Evolutionary conservation across 1,284 basidiomycete genomes (phyloP).

Genomic region (Fomes fomentarius): DNA sequence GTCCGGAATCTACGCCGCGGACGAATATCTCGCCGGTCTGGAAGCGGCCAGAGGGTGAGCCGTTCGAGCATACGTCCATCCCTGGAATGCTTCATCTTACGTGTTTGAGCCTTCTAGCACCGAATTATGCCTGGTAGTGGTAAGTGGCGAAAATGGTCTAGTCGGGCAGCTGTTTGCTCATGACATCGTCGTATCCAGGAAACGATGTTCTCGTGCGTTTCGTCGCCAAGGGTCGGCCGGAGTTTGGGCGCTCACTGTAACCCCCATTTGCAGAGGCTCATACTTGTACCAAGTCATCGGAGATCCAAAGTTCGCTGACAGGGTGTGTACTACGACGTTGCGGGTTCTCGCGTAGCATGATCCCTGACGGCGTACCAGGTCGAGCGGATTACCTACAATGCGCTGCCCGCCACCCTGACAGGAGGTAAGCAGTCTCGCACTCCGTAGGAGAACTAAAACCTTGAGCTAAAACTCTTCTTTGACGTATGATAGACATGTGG

Average conservation of each 20-base stretch:
- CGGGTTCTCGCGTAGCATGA: not conserved
- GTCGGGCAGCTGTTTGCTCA: not conserved
- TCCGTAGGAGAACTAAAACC: not conserved
- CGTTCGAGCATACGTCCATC: not conserved
- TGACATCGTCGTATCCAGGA: constrained; percentile 38
- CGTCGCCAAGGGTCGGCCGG: not conserved
- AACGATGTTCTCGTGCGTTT: constrained; percentile 61
- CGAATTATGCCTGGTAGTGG: constrained; percentile 61
- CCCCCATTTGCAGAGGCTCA: constrained; percentile 42
- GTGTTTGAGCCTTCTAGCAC: constrained; percentile 36
- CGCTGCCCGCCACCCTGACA: constrained; percentile 56
- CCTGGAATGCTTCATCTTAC: not conserved
- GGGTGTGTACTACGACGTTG: constrained; percentile 36
- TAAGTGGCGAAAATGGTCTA: constrained; percentile 33
- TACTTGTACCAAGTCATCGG: constrained; percentile 62
- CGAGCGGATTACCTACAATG: constrained; percentile 63
- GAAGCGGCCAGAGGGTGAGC: constrained; percentile 55
- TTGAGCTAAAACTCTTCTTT: not conserved
- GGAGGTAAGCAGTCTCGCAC: constrained; percentile 39
- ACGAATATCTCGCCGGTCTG: constrained; percentile 60
- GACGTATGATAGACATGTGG: constrained; percentile 53
- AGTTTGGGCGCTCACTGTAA: not conserved
- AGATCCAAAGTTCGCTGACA: constrained; percentile 57
- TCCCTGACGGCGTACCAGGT: constrained; percentile 38
- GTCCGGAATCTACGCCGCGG: constrained; percentile 60